Conservation (phyloP, 106 monocot species). For the Xerophyta viscosa region DNA sequence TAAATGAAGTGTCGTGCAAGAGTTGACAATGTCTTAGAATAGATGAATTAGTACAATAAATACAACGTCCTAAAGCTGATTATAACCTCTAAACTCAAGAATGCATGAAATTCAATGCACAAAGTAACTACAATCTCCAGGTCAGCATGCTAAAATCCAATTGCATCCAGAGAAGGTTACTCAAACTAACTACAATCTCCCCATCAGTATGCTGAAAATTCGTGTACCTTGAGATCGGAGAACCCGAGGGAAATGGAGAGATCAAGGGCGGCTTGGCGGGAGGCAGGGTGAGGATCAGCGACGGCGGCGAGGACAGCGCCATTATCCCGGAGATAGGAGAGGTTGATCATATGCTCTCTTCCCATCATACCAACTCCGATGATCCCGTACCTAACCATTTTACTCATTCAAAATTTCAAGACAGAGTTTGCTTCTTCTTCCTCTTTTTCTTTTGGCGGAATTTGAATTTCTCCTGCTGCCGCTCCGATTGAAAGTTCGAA, state of each 20-base stretch:
- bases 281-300: slow-evolving; percentile 64
- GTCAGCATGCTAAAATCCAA: too few species aligned
- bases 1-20: too few species aligned
- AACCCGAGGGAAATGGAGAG: slow-evolving; percentile 42
- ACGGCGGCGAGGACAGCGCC: slow-evolving; percentile 58
- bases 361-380: slow-evolving; percentile 98
- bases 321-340: slow-evolving; percentile 51
- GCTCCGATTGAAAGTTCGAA: too few species aligned
- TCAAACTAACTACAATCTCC: too few species aligned
- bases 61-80: too few species aligned
- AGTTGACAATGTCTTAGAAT: too few species aligned
- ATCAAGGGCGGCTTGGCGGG: slow-evolving; percentile 38
- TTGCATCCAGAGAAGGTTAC: too few species aligned
- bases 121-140: too few species aligned
- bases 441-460: background rate
- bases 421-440: background rate
- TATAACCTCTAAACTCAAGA: too few species aligned
- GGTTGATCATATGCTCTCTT: slow-evolving; percentile 74
- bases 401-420: background rate
- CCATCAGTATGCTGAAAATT: background rate
- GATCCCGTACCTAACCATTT: slow-evolving; percentile 58
- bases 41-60: too few species aligned
- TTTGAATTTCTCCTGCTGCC: too few species aligned
- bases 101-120: too few species aligned
- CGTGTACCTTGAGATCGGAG: slow-evolving; percentile 20